Conservation (phyloP, 2,329 filamentous ascomycete genomes). For the Cladophialophora carrionii region DNA sequence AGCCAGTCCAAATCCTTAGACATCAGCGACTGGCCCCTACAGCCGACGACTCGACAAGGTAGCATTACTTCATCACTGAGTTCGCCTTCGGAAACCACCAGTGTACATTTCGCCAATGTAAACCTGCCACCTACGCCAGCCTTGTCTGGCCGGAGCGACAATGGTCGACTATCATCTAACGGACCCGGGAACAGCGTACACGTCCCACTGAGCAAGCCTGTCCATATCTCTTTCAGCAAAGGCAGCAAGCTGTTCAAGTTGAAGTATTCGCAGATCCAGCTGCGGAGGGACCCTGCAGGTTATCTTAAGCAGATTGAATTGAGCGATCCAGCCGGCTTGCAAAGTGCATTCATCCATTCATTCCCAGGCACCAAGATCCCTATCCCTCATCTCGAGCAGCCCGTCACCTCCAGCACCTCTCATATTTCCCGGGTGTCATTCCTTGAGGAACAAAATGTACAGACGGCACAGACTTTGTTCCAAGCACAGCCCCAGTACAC, state of each 20-base stretch:
- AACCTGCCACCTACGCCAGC: slow-evolving; percentile 41
- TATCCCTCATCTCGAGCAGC: slow-evolving; percentile 50
- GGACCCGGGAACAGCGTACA: slow-evolving; percentile 29
- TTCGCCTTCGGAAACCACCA: slow-evolving; percentile 41
- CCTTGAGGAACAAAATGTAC: slow-evolving; percentile 50
- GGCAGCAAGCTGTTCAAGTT: slow-evolving; percentile 47
- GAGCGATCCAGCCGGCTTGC: slow-evolving; percentile 45
- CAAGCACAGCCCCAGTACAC: slow-evolving; percentile 48
- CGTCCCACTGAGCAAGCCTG: slow-evolving; percentile 24
- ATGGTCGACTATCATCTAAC: slow-evolving; percentile 34
- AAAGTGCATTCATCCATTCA: slow-evolving; percentile 45
- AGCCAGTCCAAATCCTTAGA: slow-evolving; percentile 40
- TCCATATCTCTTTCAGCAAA: slow-evolving; percentile 45
- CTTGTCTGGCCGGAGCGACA: slow-evolving; percentile 38
- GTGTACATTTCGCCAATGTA: slow-evolving; percentile 40
- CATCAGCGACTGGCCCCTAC: slow-evolving; percentile 42
- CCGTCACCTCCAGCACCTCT: slow-evolving; percentile 43
- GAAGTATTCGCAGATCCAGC: slow-evolving; percentile 46
- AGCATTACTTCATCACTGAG: slow-evolving; percentile 41
- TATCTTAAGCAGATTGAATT: slow-evolving; percentile 46
- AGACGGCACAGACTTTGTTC: slow-evolving; percentile 46
- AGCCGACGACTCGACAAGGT: slow-evolving; percentile 38
- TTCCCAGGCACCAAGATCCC: slow-evolving; percentile 47
- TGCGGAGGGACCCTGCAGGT: slow-evolving; percentile 47
- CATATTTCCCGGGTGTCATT: slow-evolving; percentile 47